phyloP scores from a whole-genome alignment of 257 asterid species.

The Solanum tarapatanum region DNA sequence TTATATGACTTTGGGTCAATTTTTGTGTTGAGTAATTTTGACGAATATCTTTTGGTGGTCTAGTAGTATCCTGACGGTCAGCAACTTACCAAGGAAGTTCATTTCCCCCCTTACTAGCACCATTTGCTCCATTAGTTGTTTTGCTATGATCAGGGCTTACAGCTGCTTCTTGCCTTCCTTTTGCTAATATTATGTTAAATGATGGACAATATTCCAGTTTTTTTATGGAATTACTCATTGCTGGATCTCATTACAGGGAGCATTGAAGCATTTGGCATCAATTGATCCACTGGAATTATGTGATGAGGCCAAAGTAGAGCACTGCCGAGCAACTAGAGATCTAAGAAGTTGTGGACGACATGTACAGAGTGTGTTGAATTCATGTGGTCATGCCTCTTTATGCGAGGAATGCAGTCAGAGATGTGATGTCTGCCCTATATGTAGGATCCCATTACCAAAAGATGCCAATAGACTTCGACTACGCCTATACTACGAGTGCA shows the following conservation, averaged over 20 bases:
- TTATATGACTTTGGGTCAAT: background rate
- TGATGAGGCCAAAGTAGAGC: constrained; percentile 89
- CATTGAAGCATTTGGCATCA: constrained; percentile 63
- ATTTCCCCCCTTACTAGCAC: background rate
- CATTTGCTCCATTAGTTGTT: background rate
- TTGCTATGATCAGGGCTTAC: background rate
- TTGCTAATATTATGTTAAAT: background rate
- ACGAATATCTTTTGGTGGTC: background rate
- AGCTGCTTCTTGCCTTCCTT: background rate
- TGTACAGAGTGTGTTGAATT: constrained; percentile 55
- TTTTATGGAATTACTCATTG: background rate
- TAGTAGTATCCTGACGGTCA: background rate
- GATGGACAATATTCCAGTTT: background rate
- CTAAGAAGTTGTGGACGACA: constrained; percentile 80
- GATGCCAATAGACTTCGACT: constrained; percentile 48
- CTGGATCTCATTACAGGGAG: constrained; percentile 40
- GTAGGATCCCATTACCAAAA: constrained; percentile 56
- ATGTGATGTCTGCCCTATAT: constrained; percentile 86
- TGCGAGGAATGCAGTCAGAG: constrained; percentile 94
- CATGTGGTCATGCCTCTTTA: constrained; percentile 88
- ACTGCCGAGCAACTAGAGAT: constrained; percentile 92
- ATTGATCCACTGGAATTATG: constrained; percentile 77
- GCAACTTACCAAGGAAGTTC: background rate
- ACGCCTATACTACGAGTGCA: constrained; percentile 80
- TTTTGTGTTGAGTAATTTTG: background rate